Conservation (phyloP, 352 stramenopile species). For the Phytopythium chamaehyphon region DNA sequence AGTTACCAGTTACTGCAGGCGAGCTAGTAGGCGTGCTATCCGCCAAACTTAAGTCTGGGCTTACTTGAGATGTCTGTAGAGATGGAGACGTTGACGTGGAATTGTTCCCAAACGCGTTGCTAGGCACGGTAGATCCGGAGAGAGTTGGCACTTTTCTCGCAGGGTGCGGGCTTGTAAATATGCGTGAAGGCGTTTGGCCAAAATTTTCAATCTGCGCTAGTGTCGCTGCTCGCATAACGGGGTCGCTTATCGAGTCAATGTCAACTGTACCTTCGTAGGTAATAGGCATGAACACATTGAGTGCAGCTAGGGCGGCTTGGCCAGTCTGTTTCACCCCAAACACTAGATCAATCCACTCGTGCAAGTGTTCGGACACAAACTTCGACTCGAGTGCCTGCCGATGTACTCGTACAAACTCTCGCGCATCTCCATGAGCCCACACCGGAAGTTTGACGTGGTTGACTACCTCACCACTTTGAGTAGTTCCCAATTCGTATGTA, state of each 20-base stretch:
- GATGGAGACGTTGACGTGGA: not conserved
- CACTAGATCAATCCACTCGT: slow-evolving; percentile 98
- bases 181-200: slow-evolving; percentile 79
- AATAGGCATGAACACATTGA: slow-evolving; percentile 92
- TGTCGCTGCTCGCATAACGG: slow-evolving; percentile 89
- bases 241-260: slow-evolving; percentile 80
- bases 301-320: slow-evolving; percentile 81
- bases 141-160: slow-evolving; percentile 49
- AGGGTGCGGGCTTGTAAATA: slow-evolving; percentile 70
- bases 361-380: slow-evolving; percentile 94
- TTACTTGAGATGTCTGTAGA: not conserved
- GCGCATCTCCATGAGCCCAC: slow-evolving; percentile 91
- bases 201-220: slow-evolving; percentile 91
- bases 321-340: slow-evolving; percentile 97
- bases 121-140: not conserved
- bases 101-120: not conserved
- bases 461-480: slow-evolving; percentile 84
- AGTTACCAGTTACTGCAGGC: slow-evolving; percentile 23
- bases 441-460: slow-evolving; percentile 91
- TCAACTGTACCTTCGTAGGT: slow-evolving; percentile 82
- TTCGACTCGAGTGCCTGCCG: slow-evolving; percentile 95
- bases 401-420: slow-evolving; percentile 95
- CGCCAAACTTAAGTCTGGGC: not conserved
- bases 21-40: slow-evolving; percentile 4
- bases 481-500: slow-evolving; percentile 59